These are phyloP conservation scores for Sonneratia alba DNA, from an alignment of 345 rosid species.

Conservation along the genomic window DNA sequence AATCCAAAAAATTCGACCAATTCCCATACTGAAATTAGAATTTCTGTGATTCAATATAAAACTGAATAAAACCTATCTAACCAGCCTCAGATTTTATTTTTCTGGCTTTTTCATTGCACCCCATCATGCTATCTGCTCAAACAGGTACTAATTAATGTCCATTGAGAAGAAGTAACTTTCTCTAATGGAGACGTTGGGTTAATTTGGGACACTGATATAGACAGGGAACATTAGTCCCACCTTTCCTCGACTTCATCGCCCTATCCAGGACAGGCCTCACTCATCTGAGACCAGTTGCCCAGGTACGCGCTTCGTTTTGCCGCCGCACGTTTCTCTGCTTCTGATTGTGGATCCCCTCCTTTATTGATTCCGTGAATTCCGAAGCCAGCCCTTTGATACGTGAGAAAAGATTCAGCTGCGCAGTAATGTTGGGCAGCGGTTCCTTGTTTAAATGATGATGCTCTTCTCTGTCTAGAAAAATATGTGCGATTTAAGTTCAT, in stretches of 20 bases:
- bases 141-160: no score
- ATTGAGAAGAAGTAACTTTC: no score
- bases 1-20: no score
- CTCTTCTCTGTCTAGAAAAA: not conserved
- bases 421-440: not conserved
- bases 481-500: not conserved
- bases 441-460: not conserved
- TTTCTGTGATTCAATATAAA: no score
- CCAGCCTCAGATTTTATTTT: no score
- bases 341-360: not conserved
- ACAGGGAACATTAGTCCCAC: not conserved
- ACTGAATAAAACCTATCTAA: no score
- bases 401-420: not conserved
- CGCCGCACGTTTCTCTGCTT: not conserved
- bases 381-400: not conserved
- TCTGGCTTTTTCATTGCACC: no score
- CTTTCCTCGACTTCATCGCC: slow-evolving; percentile 5
- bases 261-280: not conserved
- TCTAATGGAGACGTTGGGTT: not conserved
- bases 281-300: not conserved
- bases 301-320: not conserved
- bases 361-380: not conserved
- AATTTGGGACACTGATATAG: not conserved
- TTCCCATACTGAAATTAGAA: no score
- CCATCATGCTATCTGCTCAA: no score